These are phyloP conservation scores for Candolleomyces eurysporus DNA, from an alignment of 768 basidiomycete species.

Conservation along the genomic window DNA sequence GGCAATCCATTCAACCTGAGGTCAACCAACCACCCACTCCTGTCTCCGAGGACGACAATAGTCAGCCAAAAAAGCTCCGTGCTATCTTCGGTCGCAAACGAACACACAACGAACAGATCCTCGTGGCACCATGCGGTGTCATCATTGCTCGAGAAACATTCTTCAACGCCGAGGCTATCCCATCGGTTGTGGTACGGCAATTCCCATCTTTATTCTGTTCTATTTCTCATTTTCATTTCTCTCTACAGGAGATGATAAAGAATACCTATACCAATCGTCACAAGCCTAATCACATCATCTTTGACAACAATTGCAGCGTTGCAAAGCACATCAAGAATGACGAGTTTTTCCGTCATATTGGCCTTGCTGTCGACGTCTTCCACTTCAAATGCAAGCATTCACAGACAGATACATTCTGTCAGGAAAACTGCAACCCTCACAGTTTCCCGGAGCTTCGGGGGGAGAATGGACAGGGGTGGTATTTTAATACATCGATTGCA, in stretches of 20 bases:
- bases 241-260: constrained; percentile 17
- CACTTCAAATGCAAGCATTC: constrained; percentile 22
- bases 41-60: no score
- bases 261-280: constrained; percentile 10
- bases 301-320: constrained; percentile 27
- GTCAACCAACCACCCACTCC: no score
- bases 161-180: constrained; percentile 20
- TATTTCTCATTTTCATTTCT: neutral
- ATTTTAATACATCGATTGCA: neutral
- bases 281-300: constrained; percentile 24
- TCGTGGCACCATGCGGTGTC: constrained; percentile 29
- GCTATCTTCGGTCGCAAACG: constrained; percentile 20
- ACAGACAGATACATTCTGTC: constrained; percentile 15
- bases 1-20: no score
- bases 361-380: constrained; percentile 22
- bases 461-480: neutral
- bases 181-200: constrained; percentile 18
- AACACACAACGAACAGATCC: constrained; percentile 29
- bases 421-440: constrained; percentile 18
- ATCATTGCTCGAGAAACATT: constrained; percentile 22
- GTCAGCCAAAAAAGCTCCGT: neutral
- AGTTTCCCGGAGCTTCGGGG: neutral
- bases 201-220: constrained; percentile 12
- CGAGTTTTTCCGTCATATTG: neutral
- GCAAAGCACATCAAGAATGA: neutral